Evolutionary conservation across 2,329 filamentous ascomycete genomes (phyloP).

Genomic region (Pleomassaria siparia): DNA sequence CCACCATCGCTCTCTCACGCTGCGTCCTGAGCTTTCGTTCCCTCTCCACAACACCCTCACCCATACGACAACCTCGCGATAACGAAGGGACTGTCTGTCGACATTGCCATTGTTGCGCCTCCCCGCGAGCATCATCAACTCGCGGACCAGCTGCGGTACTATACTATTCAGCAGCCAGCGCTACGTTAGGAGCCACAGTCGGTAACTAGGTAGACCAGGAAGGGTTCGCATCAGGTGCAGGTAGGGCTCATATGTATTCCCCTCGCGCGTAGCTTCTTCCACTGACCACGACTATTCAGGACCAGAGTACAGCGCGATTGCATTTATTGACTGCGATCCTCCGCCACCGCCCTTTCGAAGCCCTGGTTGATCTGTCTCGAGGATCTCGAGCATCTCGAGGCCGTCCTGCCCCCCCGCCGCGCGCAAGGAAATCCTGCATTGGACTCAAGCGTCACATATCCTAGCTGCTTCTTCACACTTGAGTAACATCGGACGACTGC

Average conservation of each 20-base stretch:
- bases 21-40: background rate
- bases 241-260: background rate
- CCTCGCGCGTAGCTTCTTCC: background rate
- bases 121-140: background rate
- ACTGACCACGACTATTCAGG: background rate
- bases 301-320: background rate
- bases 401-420: background rate
- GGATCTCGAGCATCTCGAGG: too few species aligned
- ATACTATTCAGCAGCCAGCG: background rate
- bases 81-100: background rate
- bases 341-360: background rate
- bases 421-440: background rate
- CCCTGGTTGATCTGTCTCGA: background rate
- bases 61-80: background rate
- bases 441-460: background rate
- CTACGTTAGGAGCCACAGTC: background rate
- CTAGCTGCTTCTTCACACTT: constrained; percentile 10
- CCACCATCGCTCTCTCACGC: background rate
- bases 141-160: background rate
- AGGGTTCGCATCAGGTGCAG: background rate
- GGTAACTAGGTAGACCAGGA: background rate
- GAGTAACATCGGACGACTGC: constrained; percentile 5
- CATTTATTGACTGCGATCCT: background rate
- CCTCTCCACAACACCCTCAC: background rate
- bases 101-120: background rate